Conservation (phyloP, 179 eudicot species). For the Patellifolia procumbens region DNA sequence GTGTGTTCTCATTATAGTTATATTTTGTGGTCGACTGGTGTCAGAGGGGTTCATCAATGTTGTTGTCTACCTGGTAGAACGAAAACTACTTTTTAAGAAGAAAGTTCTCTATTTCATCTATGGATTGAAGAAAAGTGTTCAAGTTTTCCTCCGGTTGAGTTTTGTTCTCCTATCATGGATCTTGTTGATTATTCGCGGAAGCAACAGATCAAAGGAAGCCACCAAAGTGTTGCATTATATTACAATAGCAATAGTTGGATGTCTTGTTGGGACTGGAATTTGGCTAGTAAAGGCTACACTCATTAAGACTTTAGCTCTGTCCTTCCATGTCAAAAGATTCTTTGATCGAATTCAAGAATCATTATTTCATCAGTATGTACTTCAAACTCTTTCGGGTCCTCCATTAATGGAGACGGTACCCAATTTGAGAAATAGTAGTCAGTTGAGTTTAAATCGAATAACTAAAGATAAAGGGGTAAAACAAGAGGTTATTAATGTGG, state of each 20-base stretch:
- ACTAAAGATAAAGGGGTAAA: slow-evolving; percentile 44
- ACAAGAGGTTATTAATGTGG: slow-evolving; percentile 63
- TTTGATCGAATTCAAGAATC: slow-evolving; percentile 86
- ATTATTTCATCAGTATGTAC: slow-evolving; percentile 68
- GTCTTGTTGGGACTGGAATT: slow-evolving; percentile 59
- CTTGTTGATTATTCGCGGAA: slow-evolving; percentile 59
- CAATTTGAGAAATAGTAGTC: slow-evolving; percentile 31
- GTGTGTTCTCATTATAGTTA: slow-evolving; percentile 63
- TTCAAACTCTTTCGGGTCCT: slow-evolving; percentile 70
- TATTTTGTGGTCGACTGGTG: slow-evolving; percentile 64
- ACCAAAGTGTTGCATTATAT: slow-evolving; percentile 48
- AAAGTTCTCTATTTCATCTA: slow-evolving; percentile 70
- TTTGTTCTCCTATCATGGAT: slow-evolving; percentile 71
- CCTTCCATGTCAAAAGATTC: too few relatives aligned
- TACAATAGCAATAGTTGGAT: slow-evolving; percentile 60
- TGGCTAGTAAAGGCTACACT: slow-evolving; percentile 70
- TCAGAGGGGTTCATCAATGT: slow-evolving; percentile 51
- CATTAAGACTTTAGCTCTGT: slow-evolving; percentile 58
- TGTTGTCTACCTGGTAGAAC: slow-evolving; percentile 56
- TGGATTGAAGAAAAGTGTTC: slow-evolving; percentile 57
- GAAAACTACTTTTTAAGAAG: slow-evolving; percentile 60
- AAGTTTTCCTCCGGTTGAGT: slow-evolving; percentile 64
- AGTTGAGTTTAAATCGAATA: slow-evolving; percentile 44
- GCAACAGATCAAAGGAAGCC: slow-evolving; percentile 39
- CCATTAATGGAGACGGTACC: slow-evolving; percentile 44